Conservation (phyloP, 1,284 basidiomycete species). For the Leccinum angustisporum region DNA sequence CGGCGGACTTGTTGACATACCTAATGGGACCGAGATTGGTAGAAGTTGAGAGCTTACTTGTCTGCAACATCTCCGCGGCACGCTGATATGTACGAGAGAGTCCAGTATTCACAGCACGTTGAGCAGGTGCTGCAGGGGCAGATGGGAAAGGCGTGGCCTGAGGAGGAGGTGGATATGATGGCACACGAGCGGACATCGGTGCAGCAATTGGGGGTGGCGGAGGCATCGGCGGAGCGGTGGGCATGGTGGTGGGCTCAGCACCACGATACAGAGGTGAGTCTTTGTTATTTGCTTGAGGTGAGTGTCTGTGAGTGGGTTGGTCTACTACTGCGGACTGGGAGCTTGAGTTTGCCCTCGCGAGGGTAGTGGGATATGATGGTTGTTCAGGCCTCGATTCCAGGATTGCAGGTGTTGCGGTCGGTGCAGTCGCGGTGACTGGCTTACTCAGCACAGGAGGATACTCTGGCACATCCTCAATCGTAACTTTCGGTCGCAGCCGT, state of each 20-base stretch:
- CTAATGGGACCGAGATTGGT: conserved; percentile 1
- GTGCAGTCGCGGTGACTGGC: conserved; percentile 4
- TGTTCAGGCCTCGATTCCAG: conserved; percentile 11
- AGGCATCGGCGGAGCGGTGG: conserved; percentile 22
- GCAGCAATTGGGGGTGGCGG: conserved; percentile 10
- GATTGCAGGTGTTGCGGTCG: conserved; percentile 5
- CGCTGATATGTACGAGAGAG: conserved; percentile 27
- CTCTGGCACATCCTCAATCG: conserved; percentile 32
- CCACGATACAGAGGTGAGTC: conserved; percentile 20
- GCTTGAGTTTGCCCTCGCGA: conserved; percentile 3
- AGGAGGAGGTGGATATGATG: conserved; percentile 24
- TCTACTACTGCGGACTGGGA: conserved; percentile 11
- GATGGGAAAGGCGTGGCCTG: conserved; percentile 17
- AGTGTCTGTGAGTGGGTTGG: conserved; percentile 17
- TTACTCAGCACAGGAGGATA: conserved; percentile 21
- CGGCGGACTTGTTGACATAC: conserved; percentile 12
- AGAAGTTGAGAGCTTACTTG: conserved; percentile 20
- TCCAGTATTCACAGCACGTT: conserved; percentile 17
- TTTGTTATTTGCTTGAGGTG: conserved; percentile 25
- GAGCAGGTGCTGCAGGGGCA: conserved; percentile 11
- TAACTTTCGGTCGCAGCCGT: conserved; percentile 29
- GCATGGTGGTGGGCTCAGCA: conserved; percentile 8
- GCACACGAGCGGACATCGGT: conserved; percentile 17
- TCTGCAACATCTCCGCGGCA: conserved; percentile 21
- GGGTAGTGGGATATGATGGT: conserved; percentile 11